Evolutionary conservation across 129 eudicot genomes (phyloP).

Genomic region (Smallanthus sonchifolius): DNA sequence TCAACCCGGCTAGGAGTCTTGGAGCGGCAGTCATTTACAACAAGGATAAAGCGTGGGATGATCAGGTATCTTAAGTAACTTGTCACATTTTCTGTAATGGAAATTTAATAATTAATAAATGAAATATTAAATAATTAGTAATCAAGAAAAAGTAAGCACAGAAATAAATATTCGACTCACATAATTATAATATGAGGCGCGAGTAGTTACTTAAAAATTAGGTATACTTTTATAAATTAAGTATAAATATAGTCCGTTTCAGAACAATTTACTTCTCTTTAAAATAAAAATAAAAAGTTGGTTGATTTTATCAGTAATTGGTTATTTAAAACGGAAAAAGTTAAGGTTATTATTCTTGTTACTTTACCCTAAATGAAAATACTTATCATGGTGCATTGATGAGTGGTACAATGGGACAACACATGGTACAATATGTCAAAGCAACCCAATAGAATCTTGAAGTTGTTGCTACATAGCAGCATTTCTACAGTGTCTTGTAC

Average conservation of each 20-base stretch:
- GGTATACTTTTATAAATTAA: background rate
- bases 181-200: no score
- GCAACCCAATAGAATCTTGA: background rate
- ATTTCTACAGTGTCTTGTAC: background rate
- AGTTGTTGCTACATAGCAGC: no score
- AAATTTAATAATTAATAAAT: no score
- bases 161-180: no score
- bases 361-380: background rate
- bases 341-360: background rate
- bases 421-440: background rate
- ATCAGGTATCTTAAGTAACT: slow-evolving; percentile 41
- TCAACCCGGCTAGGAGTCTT: slow-evolving; percentile 83
- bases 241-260: background rate
- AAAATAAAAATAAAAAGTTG: background rate
- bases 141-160: no score
- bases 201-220: no score
- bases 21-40: slow-evolving; percentile 85
- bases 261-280: background rate
- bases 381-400: background rate
- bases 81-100: background rate
- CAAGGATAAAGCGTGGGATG: slow-evolving; percentile 62
- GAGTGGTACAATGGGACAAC: background rate
- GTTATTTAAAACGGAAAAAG: background rate
- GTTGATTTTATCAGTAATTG: background rate
- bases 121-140: no score